These are phyloP conservation scores for Lactarius trivialis DNA, from an alignment of 768 basidiomycete genomes.

Conservation along the genomic window DNA sequence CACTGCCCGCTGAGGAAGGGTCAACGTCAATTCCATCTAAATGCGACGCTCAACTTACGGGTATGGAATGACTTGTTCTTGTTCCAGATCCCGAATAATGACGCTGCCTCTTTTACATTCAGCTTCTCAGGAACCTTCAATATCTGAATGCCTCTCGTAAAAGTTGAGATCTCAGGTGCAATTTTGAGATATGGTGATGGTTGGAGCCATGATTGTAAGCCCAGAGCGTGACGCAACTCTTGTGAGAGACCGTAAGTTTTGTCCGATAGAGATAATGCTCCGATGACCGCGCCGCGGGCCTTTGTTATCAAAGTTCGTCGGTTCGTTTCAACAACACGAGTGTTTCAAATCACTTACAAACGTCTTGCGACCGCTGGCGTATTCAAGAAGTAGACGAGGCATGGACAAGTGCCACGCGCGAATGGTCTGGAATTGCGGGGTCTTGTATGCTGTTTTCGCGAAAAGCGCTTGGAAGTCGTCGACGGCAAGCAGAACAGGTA, in stretches of 20 bases:
- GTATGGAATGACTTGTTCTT: slow-evolving; percentile 50
- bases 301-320: slow-evolving; percentile 28
- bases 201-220: slow-evolving; percentile 36
- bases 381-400: slow-evolving; percentile 74
- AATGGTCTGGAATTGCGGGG: slow-evolving; percentile 62
- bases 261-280: slow-evolving; percentile 59
- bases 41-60: slow-evolving; percentile 32
- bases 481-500: slow-evolving; percentile 75
- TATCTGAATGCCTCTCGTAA: slow-evolving; percentile 48
- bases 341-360: slow-evolving; percentile 46
- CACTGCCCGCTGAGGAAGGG: slow-evolving; percentile 35
- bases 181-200: slow-evolving; percentile 53
- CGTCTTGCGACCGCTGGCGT: slow-evolving; percentile 56
- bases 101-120: slow-evolving; percentile 59
- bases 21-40: neutral
- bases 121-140: slow-evolving; percentile 52
- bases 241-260: slow-evolving; percentile 50
- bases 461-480: slow-evolving; percentile 88
- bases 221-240: slow-evolving; percentile 60
- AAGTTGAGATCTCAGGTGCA: slow-evolving; percentile 41
- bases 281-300: slow-evolving; percentile 66
- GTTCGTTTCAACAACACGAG: neutral
- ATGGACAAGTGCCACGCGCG: slow-evolving; percentile 73
- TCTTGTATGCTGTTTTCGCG: slow-evolving; percentile 58
- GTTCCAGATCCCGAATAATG: slow-evolving; percentile 73